These are phyloP conservation scores for Dimargaris cristalligena DNA, from an alignment of 192 early-diverging fungal genomes.

Conservation along the genomic window DNA sequence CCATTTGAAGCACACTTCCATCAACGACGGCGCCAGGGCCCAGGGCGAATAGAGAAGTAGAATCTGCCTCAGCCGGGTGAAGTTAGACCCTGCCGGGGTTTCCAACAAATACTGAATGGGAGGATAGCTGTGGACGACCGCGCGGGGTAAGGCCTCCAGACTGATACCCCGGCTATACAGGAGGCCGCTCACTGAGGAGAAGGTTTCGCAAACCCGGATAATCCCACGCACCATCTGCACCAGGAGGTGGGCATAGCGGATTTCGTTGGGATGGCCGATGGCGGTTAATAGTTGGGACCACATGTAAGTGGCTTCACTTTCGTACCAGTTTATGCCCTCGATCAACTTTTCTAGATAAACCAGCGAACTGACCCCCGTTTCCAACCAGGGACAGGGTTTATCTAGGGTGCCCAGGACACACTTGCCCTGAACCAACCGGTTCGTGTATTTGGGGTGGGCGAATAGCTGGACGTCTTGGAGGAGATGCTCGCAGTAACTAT, in stretches of 20 bases:
- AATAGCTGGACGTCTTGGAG: neutral
- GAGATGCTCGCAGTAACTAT: neutral
- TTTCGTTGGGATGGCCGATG: neutral
- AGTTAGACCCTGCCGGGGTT: neutral
- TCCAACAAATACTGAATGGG: neutral
- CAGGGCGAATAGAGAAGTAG: slow-evolving; percentile 4
- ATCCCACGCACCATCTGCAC: neutral
- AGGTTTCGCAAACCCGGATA: neutral
- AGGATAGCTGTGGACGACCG: neutral
- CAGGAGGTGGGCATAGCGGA: neutral
- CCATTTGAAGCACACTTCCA: neutral
- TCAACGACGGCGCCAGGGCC: neutral
- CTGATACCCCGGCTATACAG: neutral
- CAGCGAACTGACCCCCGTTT: neutral
- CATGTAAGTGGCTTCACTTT: neutral
- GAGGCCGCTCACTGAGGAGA: neutral
- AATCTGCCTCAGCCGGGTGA: neutral
- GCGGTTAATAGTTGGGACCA: neutral
- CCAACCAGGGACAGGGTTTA: neutral
- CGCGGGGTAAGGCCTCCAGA: neutral
- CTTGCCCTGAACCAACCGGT: neutral
- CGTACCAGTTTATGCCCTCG: neutral
- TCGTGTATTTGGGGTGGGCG: neutral
- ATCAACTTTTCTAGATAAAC: neutral
- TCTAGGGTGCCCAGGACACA: neutral